Percentiles rank a stretch among this genome's conserved stretches.
Conservation (phyloP, 169 alveolate genomes). For the Theileria annulata region DNA sequence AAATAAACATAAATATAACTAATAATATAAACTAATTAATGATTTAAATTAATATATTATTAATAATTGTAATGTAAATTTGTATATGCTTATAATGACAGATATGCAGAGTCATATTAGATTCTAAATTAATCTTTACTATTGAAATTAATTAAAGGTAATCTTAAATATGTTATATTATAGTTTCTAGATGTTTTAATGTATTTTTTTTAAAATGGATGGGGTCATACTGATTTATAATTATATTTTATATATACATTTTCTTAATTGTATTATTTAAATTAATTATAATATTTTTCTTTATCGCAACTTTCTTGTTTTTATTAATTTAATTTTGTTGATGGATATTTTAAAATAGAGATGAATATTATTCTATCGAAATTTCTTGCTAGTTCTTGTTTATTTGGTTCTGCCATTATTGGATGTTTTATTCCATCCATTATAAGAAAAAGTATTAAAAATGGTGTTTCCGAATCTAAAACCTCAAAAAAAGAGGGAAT, state of each 20-base stretch:
- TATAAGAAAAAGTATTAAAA: slow-evolving; percentile 7
- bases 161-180: background rate
- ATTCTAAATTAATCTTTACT: background rate
- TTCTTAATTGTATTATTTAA: too few species aligned
- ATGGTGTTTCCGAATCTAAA: background rate
- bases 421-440: slow-evolving; percentile 59
- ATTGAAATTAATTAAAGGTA: background rate
- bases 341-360: slow-evolving; percentile 6
- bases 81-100: background rate
- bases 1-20: background rate
- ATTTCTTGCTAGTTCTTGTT: slow-evolving; percentile 24
- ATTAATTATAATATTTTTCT: background rate
- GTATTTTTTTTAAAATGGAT: background rate
- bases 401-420: slow-evolving; percentile 39
- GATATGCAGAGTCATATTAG: background rate
- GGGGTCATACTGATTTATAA: background rate
- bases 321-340: too few species aligned
- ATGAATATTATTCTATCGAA: slow-evolving; percentile 25
- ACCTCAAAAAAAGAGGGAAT: slow-evolving; percentile 35
- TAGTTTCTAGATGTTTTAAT: background rate
- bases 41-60: background rate
- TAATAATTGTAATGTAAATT: too few species aligned
- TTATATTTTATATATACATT: background rate
- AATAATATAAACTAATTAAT: background rate
- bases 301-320: background rate